Evolutionary conservation across 345 rosid species (phyloP), one percentile per base, ranked within the genome.

Genomic region (Aethionema arabicum): DNA sequence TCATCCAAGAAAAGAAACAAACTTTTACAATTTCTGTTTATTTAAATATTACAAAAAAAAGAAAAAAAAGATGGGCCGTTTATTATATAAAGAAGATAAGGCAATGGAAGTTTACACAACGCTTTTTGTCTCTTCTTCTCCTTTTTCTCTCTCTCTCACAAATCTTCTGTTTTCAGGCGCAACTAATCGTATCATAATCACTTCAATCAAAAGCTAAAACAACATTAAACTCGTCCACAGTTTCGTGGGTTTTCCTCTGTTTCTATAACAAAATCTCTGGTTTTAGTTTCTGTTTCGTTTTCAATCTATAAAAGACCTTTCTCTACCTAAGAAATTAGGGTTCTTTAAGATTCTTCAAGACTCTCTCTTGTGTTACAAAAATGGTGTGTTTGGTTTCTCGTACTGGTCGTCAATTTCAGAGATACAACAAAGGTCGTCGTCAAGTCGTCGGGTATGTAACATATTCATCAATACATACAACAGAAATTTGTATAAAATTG

Each of bases 391-490:
- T 83, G 79, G 84, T 78, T 46, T 74, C 97, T 68, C 82, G 97
- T 4, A 67, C 88, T 0, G 95, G 93, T 56, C 87, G 97, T 58
- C 78, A 83, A 57, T 62, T 76, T 62, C 97, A 90, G 77, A 75
- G 95, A 63, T 83, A 90, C 62, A 82, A 85, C 65, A 71, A 71
- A 73, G 95, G 92, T 36, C 85, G 97, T 60, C 95, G 97, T 43
- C 95, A 79, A 80, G 97, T 90, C 52, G 97, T 90, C 8, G 97
- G 95, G 97, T 87, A 71, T 64, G 27, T 21, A 21, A 21, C 2
- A 21, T 21, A 65, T 56, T 63, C 59, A 63, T 69, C 57, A 40
- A 7, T 4, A n/a, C 29, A 61, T 8, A 42, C 31, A 13, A 8
- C 11, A 40, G n/a, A 40, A 8, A 40, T 40, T 0, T 10, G 1